phyloP scores from a whole-genome alignment of 2,329 filamentous ascomycete species.

The Apiospora kogelbergensis region DNA sequence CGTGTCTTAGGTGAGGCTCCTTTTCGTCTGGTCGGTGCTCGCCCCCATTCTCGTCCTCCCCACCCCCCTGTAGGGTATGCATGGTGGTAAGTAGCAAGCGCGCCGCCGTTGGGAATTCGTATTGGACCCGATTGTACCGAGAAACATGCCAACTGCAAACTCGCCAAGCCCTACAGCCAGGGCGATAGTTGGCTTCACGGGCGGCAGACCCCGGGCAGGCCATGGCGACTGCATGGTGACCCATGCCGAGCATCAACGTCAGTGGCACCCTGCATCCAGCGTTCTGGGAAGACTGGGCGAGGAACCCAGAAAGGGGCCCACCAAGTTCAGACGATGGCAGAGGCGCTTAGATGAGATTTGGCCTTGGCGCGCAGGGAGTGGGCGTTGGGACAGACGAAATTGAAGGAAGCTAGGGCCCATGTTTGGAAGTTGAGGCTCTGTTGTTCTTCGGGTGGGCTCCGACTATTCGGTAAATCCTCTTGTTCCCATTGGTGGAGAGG shows the following conservation, averaged over 20 bases:
- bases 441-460: not conserved
- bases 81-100: no score
- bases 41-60: not conserved
- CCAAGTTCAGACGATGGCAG: conserved; percentile 7
- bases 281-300: not conserved
- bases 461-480: not conserved
- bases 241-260: not conserved
- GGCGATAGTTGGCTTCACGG: not conserved
- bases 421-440: not conserved
- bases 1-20: not conserved
- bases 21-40: not conserved
- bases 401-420: not conserved
- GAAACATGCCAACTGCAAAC: not conserved
- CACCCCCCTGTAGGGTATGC: not conserved
- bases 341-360: not conserved
- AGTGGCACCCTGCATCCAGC: not conserved
- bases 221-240: no score
- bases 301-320: no score
- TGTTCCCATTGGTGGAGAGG: not conserved
- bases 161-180: conserved; percentile 1
- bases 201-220: not conserved
- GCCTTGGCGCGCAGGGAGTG: not conserved
- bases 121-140: not conserved
- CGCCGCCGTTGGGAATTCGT: not conserved
- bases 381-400: not conserved